Percentiles rank a stretch among this genome's conserved stretches.
These are phyloP conservation scores for Chrysanthemum lavandulifolium DNA, from an alignment of 129 eudicot genomes.

Conservation along the genomic window DNA sequence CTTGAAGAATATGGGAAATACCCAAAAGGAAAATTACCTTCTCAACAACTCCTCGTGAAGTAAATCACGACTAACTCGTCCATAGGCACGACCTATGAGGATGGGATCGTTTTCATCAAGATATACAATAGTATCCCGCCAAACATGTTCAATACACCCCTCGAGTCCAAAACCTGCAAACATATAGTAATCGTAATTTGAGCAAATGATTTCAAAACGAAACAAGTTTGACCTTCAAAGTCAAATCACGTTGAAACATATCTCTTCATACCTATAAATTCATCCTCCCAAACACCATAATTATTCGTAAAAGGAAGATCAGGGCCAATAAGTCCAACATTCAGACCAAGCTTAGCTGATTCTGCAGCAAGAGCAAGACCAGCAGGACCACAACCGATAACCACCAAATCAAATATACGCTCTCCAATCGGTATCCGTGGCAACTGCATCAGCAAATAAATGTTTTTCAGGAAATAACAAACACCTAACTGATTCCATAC, in stretches of 20 bases:
- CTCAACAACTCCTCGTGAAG: constrained; percentile 91
- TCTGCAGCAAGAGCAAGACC: constrained; percentile 99
- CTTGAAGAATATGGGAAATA: neutral
- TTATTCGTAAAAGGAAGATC: constrained; percentile 99
- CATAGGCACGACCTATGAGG: constrained; percentile 91
- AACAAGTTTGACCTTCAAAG: constrained; percentile 16
- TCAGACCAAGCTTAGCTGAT: constrained; percentile 86
- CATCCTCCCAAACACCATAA: constrained; percentile 99
- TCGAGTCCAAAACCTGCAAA: constrained; percentile 90
- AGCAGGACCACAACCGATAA: constrained; percentile 98
- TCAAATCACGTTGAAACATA: neutral
- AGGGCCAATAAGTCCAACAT: constrained; percentile 92
- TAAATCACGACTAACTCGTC: constrained; percentile 91
- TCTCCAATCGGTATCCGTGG: constrained; percentile 55
- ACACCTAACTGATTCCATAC: constrained; percentile 1
- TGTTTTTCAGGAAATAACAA: constrained; percentile 1
- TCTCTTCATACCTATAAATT: constrained; percentile 63
- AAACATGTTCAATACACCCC: constrained; percentile 92
- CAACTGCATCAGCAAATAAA: constrained; percentile 50
- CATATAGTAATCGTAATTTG: neutral
- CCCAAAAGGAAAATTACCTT: constrained; percentile 42
- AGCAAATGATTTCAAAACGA: constrained; percentile 8
- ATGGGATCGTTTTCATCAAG: constrained; percentile 79
- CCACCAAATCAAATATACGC: constrained; percentile 77
- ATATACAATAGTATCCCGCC: constrained; percentile 97